phyloP scores from a whole-genome alignment of 345 rosid species.

The Melaleuca quinquenervia region DNA sequence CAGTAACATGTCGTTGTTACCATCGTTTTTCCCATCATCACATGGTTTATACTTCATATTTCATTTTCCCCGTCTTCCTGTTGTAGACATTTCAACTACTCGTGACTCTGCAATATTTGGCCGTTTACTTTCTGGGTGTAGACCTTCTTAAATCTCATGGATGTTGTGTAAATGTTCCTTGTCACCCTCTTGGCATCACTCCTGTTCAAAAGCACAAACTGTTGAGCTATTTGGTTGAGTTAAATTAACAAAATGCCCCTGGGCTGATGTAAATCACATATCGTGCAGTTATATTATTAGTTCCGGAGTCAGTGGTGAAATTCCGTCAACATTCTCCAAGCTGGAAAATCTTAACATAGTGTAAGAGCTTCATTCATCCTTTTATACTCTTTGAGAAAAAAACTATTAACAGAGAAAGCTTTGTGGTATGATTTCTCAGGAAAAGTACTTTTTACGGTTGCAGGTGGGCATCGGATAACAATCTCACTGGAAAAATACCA shows the following conservation, averaged over 20 bases:
- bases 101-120: neutral
- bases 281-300: neutral
- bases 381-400: neutral
- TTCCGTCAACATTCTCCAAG: neutral
- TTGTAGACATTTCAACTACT: neutral
- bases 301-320: neutral
- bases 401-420: neutral
- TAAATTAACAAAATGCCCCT: neutral
- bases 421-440: neutral
- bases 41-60: neutral
- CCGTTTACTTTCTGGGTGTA: neutral
- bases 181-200: neutral
- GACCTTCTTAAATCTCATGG: neutral
- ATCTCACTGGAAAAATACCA: neutral
- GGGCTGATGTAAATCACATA: neutral
- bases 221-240: neutral
- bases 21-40: neutral
- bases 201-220: neutral
- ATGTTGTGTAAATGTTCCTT: neutral
- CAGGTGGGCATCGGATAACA: neutral
- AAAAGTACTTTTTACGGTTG: neutral
- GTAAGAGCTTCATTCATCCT: neutral
- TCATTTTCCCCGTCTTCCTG: neutral
- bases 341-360: neutral
- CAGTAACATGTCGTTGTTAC: neutral